Percentiles rank a stretch among this genome's conserved stretches.
Conservation (phyloP, 148 eudicot species). For the Diospyros kaki region DNA sequence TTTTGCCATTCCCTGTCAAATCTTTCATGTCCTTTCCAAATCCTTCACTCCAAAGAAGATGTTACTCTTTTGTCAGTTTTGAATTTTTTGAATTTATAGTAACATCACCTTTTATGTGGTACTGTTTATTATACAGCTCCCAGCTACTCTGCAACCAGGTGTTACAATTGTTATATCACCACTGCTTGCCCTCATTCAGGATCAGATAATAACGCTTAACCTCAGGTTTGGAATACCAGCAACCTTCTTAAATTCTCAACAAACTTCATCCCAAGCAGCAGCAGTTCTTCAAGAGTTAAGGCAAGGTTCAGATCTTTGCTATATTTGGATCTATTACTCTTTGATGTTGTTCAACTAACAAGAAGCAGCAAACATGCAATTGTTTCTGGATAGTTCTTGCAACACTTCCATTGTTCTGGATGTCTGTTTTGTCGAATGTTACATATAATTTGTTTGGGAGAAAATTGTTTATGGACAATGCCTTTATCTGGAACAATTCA, state of each 20-base stretch:
- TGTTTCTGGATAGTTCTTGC: constrained; percentile 4
- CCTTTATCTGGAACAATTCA: not conserved
- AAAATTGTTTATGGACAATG: not conserved
- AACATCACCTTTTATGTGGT: not conserved
- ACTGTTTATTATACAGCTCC: constrained; percentile 52
- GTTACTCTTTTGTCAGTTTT: no score
- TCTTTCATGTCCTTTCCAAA: no score
- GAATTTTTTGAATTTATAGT: not conserved
- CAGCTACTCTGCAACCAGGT: constrained; percentile 82
- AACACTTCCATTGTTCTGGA: not conserved
- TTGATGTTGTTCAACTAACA: not conserved
- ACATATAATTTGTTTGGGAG: not conserved
- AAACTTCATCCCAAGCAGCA: constrained; percentile 76
- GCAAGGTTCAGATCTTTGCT: constrained; percentile 28
- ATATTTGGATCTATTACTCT: not conserved
- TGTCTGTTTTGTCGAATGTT: not conserved
- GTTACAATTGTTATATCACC: constrained; percentile 95
- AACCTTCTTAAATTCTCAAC: constrained; percentile 96
- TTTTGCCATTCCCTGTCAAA: no score
- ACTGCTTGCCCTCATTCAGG: constrained; percentile 94
- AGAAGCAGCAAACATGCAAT: not conserved
- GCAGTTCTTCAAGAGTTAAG: constrained; percentile 85
- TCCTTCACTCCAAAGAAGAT: no score
- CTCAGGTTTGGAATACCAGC: constrained; percentile 89
- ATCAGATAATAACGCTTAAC: constrained; percentile 89